These are phyloP conservation scores for Plectosphaerella cucumerina DNA, from an alignment of 2,329 filamentous ascomycete species.

Conservation along the genomic window DNA sequence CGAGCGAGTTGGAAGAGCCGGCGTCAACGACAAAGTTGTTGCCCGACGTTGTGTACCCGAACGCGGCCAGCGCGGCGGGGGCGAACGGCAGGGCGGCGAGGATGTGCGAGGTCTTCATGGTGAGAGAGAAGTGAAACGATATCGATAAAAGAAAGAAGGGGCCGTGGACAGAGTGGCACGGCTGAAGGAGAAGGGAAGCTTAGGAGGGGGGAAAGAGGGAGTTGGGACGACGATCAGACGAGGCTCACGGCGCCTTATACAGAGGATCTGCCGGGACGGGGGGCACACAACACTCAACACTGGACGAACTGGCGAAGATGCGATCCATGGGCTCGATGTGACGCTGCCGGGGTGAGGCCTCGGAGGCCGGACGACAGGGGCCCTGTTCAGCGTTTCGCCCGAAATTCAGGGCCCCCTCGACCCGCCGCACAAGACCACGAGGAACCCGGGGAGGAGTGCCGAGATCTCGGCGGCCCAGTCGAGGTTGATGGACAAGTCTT, in stretches of 20 bases:
- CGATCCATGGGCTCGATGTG: no score
- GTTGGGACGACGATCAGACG: neutral
- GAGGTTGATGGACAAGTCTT: no score
- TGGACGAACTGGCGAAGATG: no score
- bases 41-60: slow-evolving; percentile 35
- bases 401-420: slow-evolving; percentile 1
- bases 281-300: no score
- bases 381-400: neutral
- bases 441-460: neutral
- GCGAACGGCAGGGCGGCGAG: slow-evolving; percentile 20
- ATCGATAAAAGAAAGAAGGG: neutral
- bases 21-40: slow-evolving; percentile 42
- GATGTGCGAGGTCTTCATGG: slow-evolving; percentile 1
- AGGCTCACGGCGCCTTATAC: no score
- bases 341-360: neutral
- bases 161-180: neutral
- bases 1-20: slow-evolving; percentile 41
- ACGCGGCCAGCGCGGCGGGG: slow-evolving; percentile 30
- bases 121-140: no score
- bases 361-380: neutral
- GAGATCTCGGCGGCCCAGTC: neutral
- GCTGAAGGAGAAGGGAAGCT: neutral
- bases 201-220: neutral
- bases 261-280: no score
- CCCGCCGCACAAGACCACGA: neutral